These are phyloP conservation scores for Acer negundo DNA, from an alignment of 345 rosid species.

Conservation along the genomic window DNA sequence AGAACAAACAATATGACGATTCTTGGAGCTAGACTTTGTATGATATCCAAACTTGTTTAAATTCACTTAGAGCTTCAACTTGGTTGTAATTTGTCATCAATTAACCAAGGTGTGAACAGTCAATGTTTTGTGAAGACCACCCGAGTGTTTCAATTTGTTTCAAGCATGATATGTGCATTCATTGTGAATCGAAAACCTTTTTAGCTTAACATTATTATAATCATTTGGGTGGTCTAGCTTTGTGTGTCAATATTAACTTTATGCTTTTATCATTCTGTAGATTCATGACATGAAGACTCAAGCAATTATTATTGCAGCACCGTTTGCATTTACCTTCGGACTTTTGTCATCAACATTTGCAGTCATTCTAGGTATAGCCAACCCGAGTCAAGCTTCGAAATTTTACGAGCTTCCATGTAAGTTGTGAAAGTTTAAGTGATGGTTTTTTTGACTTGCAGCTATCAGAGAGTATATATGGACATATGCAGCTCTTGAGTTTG, in stretches of 20 bases:
- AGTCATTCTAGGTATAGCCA: conserved; percentile 61
- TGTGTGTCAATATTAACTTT: conserved; percentile 11
- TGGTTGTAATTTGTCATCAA: neutral
- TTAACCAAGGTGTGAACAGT: neutral
- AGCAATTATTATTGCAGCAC: conserved; percentile 78
- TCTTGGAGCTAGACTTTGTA: neutral
- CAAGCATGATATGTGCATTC: neutral
- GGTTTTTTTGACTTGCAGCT: conserved; percentile 47
- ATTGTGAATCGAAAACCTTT: neutral
- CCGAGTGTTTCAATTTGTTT: neutral
- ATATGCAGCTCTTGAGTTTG: conserved; percentile 88
- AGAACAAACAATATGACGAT: neutral
- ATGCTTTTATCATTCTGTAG: conserved; percentile 37
- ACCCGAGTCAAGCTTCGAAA: conserved; percentile 2
- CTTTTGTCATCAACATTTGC: conserved; percentile 76
- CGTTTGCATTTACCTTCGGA: conserved; percentile 77
- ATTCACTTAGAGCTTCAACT: neutral
- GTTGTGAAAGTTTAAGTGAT: neutral
- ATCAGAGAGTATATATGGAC: conserved; percentile 89
- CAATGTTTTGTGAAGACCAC: neutral
- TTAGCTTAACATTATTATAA: neutral
- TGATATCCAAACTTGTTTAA: neutral
- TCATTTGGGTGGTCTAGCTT: neutral
- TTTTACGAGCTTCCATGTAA: neutral
- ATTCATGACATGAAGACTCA: conserved; percentile 60